These are phyloP conservation scores for Spathaspora sp. DNA, from an alignment of 805 yeast species.

Conservation along the genomic window DNA sequence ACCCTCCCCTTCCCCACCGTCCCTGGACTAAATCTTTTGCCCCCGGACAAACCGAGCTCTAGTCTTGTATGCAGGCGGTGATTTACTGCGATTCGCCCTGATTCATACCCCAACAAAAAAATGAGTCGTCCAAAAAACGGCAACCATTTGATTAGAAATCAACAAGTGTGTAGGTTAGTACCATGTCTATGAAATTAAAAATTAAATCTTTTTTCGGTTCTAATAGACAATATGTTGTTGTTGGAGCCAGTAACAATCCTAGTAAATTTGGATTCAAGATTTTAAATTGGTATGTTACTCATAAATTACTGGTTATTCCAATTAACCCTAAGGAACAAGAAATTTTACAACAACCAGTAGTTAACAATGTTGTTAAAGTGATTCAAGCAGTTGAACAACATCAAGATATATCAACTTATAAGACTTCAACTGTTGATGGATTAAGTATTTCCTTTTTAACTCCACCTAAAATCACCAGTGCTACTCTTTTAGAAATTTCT, in stretches of 20 bases:
- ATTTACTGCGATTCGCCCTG: too few relatives aligned
- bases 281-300: slow-evolving; percentile 60
- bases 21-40: too few relatives aligned
- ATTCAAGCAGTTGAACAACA: slow-evolving; percentile 16
- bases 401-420: slow-evolving; percentile 19
- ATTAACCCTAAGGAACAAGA: slow-evolving; percentile 54
- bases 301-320: slow-evolving; percentile 58
- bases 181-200: slow-evolving; percentile 35
- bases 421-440: slow-evolving; percentile 35
- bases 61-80: too few relatives aligned
- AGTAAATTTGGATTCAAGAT: slow-evolving; percentile 69
- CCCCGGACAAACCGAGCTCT: too few relatives aligned
- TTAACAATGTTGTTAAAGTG: slow-evolving; percentile 25
- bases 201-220: slow-evolving; percentile 49
- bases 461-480: slow-evolving; percentile 58
- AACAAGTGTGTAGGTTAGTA: not conserved
- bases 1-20: too few relatives aligned
- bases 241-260: slow-evolving; percentile 68
- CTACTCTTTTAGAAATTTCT: slow-evolving; percentile 32
- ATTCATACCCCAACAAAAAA: not conserved
- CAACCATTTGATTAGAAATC: too few relatives aligned
- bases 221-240: slow-evolving; percentile 54
- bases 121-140: not conserved
- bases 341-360: slow-evolving; percentile 45
- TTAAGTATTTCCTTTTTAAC: slow-evolving; percentile 68